phyloP scores from a whole-genome alignment of 305 asterid species.

The Nicotiana rustica region DNA sequence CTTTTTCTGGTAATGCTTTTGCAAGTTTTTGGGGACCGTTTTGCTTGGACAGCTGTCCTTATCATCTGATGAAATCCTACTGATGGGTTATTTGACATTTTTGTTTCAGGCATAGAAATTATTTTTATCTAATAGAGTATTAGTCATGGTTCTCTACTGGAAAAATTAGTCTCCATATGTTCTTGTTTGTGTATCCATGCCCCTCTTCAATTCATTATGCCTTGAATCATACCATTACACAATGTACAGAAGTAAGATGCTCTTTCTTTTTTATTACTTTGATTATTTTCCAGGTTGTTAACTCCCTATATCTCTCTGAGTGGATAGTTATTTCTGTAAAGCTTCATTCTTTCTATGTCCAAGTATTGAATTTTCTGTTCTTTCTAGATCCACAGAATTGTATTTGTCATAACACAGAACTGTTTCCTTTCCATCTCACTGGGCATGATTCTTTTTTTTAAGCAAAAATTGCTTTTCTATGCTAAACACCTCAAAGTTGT shows the following conservation, averaged over 20 bases:
- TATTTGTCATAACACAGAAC: background rate
- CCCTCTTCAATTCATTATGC: background rate
- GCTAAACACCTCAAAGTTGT: conserved; percentile 4
- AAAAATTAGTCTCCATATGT: background rate
- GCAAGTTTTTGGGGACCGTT: too few relatives aligned
- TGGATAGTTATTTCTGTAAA: background rate
- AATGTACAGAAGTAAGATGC: background rate
- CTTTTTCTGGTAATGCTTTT: background rate
- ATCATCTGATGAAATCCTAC: background rate
- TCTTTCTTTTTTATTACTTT: background rate
- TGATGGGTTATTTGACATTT: background rate
- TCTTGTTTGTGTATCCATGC: background rate
- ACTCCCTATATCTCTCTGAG: background rate
- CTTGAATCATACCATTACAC: background rate
- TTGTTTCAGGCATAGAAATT: background rate
- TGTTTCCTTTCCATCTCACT: background rate
- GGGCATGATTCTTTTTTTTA: background rate
- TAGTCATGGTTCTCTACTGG: background rate
- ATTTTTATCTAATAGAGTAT: background rate
- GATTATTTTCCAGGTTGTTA: background rate
- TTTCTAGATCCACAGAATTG: background rate
- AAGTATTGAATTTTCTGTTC: background rate
- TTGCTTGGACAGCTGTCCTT: background rate
- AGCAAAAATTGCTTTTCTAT: background rate
- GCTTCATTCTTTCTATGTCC: background rate